Evolutionary conservation across 2,329 filamentous ascomycete genomes (phyloP), one percentile per base, ranked within the genome.

Genomic region (Ramichloridium luteum): DNA sequence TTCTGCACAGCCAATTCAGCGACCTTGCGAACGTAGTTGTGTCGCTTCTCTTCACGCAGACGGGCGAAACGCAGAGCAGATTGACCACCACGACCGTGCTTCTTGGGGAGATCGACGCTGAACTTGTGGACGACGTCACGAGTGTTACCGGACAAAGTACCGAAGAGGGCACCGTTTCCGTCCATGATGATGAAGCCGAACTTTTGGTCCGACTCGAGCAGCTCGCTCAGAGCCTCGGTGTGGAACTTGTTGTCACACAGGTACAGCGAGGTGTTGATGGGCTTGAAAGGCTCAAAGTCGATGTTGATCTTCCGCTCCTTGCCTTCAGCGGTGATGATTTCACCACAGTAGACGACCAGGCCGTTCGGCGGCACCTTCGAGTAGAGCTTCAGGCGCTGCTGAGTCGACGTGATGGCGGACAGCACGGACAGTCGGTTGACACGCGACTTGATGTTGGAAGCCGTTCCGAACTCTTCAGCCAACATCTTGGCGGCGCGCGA

Each of bases 101-200:
- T 98, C 77, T 98, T 98, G 59, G 90, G 90, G 36, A 98, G 70
- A 70, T 98, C 92, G 58, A 98, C 90, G 13, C 82, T 84, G 67
- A 98, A 93, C 64, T 98, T 98, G 68, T 98, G 90, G 31, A 96
- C 72, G 30, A 98, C 73, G 50, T 98, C 92, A 58, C 90, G 78
- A 20, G 90, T 98, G 63, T 98, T 98, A 48, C 90, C 92, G 53
- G 85, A 93, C 25, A 98, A 70, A 1, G 90, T 98, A 51, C 90
- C 90, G 49, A 98, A 98, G 16, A 98, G 76, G 26, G 90, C 83
- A 50, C 90, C 92, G 63, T 98, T 98, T 66, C 90, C 90, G 57
- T 98, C 90, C 90, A 98, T 98, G 65, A 98, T 79, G 60, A 98
- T 98, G 67, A 98, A 98, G 34, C 90, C 90, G 50, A 98, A 98